Percentiles rank a stretch among this genome's conserved stretches.
Conservation (phyloP, 225 moss, liverwort and hornwort genomes). For the Bryoerythrophyllum caledonicum region DNA sequence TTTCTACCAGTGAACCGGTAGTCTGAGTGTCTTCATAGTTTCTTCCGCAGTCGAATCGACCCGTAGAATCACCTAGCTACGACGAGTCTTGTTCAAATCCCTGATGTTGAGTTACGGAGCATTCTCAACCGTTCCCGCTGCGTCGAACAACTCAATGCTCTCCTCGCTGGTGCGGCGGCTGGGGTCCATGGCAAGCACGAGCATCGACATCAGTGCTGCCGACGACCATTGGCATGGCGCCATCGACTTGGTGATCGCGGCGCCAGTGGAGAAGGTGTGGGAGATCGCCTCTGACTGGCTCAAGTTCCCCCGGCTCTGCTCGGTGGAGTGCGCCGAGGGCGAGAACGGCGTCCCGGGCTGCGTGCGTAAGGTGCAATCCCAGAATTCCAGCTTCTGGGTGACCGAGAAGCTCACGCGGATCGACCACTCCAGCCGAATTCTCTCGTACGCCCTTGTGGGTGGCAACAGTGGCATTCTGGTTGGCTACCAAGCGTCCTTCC, state of each 20-base stretch:
- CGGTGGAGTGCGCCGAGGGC: slow-evolving; percentile 44
- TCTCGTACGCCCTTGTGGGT: slow-evolving; percentile 48
- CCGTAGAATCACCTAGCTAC: background rate
- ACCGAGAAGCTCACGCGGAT: slow-evolving; percentile 45
- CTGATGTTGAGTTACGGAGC: background rate
- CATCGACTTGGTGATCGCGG: slow-evolving; percentile 40
- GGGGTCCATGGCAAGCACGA: slow-evolving; percentile 22
- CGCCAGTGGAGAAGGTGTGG: slow-evolving; percentile 56
- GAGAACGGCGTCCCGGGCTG: slow-evolving; percentile 47
- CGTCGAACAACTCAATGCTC: slow-evolving; percentile 1
- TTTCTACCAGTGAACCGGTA: background rate
- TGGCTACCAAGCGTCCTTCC: slow-evolving; percentile 47
- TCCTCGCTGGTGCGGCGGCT: background rate
- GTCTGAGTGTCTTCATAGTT: background rate
- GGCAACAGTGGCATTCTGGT: slow-evolving; percentile 50
- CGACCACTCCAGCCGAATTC: slow-evolving; percentile 38
- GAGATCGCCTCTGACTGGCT: slow-evolving; percentile 56
- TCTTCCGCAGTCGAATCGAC: too few relatives aligned
- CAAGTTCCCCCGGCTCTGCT: slow-evolving; percentile 31
- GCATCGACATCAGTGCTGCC: background rate
- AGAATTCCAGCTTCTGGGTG: slow-evolving; percentile 41
- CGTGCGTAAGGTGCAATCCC: slow-evolving; percentile 39
- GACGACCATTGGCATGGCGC: slow-evolving; percentile 35
- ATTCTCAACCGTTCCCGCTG: background rate
- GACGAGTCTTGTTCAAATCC: background rate